A percentile compares a stretch with the other conserved stretches of the same genome.
Conservation (phyloP, 208 protist species). For the Strigomonas culicis region DNA sequence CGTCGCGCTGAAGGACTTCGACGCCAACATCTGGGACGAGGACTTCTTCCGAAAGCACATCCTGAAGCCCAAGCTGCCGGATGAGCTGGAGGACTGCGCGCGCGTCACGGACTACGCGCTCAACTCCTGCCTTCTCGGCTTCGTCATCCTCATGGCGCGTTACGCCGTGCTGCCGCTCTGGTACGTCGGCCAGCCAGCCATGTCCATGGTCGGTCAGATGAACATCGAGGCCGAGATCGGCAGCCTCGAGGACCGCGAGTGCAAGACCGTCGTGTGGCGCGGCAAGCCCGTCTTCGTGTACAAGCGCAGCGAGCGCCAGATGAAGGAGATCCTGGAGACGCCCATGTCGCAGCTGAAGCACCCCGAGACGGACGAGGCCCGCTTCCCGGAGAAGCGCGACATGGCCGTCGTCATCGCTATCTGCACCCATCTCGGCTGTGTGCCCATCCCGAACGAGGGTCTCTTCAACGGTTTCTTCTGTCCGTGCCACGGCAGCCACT, state of each 20-base stretch:
- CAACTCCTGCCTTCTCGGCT: constrained; percentile 79
- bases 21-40: constrained; percentile 88
- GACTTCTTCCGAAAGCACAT: constrained; percentile 92
- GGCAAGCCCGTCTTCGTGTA: constrained; percentile 99
- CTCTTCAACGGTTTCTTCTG: constrained; percentile 98
- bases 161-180: constrained; percentile 81
- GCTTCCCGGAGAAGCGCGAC: constrained; percentile 86
- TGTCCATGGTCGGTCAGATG: constrained; percentile 95
- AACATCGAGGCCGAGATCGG: constrained; percentile 97
- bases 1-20: constrained; percentile 81
- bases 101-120: constrained; percentile 88
- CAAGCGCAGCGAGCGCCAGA: constrained; percentile 93
- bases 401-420: constrained; percentile 97
- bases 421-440: constrained; percentile 99
- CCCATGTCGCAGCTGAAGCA: constrained; percentile 91
- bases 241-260: constrained; percentile 87
- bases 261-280: constrained; percentile 96
- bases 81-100: constrained; percentile 74
- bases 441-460: constrained; percentile 96
- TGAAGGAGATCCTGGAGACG: constrained; percentile 79
- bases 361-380: constrained; percentile 92
- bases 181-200: constrained; percentile 84
- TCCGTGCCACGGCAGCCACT: constrained; percentile 99
- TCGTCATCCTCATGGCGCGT: constrained; percentile 79
- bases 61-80: constrained; percentile 83